Evolutionary conservation across 495 filamentous ascomycete species (phyloP).

Genomic region (Cladorrhinum samala): DNA sequence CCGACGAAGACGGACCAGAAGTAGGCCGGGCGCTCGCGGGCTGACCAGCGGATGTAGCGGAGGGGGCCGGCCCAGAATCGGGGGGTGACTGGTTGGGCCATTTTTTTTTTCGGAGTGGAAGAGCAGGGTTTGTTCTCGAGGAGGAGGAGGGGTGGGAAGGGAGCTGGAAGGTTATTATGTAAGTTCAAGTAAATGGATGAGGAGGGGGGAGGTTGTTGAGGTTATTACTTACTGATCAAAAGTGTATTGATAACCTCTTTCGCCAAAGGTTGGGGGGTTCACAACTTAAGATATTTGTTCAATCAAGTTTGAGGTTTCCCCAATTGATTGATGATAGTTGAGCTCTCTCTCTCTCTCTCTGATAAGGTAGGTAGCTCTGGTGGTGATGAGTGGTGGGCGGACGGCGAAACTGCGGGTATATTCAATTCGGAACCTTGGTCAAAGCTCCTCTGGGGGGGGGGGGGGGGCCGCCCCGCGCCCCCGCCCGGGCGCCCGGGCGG

Average conservation of each 20-base stretch:
- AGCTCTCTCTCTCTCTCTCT: no score
- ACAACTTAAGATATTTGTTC: no score
- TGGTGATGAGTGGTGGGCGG: not conserved
- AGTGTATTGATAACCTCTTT: no score
- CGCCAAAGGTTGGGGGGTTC: no score
- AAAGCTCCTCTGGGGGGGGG: no score
- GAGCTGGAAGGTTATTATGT: not conserved
- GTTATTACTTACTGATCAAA: not conserved
- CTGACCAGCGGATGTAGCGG: conserved; percentile 79
- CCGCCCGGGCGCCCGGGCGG: no score
- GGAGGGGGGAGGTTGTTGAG: not conserved
- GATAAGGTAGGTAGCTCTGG: no score
- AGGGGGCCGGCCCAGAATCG: conserved; percentile 77
- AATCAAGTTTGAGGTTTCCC: no score
- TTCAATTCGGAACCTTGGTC: no score
- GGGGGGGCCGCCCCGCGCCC: no score
- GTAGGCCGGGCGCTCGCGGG: conserved; percentile 77
- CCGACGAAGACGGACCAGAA: conserved; percentile 79
- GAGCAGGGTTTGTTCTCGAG: not conserved
- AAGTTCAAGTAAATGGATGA: no score
- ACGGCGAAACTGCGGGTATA: conserved; percentile 21
- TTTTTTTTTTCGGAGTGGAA: conserved; percentile 28
- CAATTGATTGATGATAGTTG: no score
- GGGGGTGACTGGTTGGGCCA: conserved; percentile 52
- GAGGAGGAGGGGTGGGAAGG: not conserved